These are phyloP conservation scores for Poteriospumella lacustris DNA, from an alignment of 108 stramenopile species.

Conservation along the genomic window DNA sequence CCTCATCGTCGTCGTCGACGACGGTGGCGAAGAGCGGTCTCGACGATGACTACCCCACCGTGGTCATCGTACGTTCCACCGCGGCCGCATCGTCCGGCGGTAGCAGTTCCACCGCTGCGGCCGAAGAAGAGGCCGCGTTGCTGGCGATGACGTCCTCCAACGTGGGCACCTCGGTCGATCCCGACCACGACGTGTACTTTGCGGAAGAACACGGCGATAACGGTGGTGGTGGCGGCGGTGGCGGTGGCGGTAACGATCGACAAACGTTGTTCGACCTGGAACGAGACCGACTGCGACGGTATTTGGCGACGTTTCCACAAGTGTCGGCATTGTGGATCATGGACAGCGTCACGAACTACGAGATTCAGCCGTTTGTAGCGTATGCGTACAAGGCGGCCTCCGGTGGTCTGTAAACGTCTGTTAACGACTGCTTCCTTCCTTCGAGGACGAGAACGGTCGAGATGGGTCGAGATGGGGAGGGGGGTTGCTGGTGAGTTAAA, in stretches of 20 bases:
- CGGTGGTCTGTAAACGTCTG: too few relatives aligned
- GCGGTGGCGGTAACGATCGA: too few relatives aligned
- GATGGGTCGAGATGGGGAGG: too few relatives aligned
- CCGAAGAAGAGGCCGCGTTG: too few relatives aligned
- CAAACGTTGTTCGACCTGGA: neutral
- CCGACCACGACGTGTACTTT: neutral
- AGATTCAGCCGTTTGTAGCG: neutral
- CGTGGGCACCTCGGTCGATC: neutral
- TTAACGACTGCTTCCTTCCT: too few relatives aligned
- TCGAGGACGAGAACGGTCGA: too few relatives aligned
- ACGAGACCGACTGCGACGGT: neutral
- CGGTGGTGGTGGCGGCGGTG: too few relatives aligned
- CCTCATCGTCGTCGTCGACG: neutral
- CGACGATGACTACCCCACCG: neutral
- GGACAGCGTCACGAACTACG: neutral
- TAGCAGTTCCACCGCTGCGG: too few relatives aligned
- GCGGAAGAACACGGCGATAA: neutral
- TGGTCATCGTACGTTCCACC: neutral
- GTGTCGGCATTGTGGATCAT: neutral
- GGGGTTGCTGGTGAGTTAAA: too few relatives aligned
- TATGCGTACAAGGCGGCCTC: too few relatives aligned
- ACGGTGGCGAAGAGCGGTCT: neutral
- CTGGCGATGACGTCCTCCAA: neutral
- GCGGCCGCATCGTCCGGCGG: too few relatives aligned
- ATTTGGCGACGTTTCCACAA: neutral